phyloP scores from a whole-genome alignment of 805 yeast genomes.

The Nakazawaea siamensis region DNA sequence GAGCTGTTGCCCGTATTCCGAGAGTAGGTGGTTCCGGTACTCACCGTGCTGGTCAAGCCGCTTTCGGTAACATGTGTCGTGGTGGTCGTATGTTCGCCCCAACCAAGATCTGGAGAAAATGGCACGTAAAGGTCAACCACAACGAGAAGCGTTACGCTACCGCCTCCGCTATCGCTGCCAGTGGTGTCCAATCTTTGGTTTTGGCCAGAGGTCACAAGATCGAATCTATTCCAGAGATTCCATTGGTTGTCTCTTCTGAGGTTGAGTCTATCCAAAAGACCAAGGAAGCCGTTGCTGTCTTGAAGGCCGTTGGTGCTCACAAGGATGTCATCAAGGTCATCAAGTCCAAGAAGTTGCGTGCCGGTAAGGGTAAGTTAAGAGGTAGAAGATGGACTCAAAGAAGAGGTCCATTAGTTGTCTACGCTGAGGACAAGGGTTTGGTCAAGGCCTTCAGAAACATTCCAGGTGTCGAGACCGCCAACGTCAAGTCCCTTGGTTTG shows the following conservation, averaged over 20 bases:
- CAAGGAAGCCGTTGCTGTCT: constrained; percentile 96
- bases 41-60: constrained; percentile 99
- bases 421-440: constrained; percentile 95
- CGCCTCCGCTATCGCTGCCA: constrained; percentile 99
- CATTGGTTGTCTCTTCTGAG: constrained; percentile 92
- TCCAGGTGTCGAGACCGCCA: constrained; percentile 98
- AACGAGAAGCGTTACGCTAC: constrained; percentile 99
- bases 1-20: constrained; percentile 99
- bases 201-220: constrained; percentile 99
- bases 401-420: constrained; percentile 99
- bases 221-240: constrained; percentile 96
- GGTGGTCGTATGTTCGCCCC: constrained; percentile 99
- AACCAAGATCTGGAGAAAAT: constrained; percentile 99
- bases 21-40: constrained; percentile 99
- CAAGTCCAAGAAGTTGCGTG: constrained; percentile 98
- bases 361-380: constrained; percentile 99
- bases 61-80: constrained; percentile 99
- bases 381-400: constrained; percentile 99
- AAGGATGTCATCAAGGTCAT: constrained; percentile 96
- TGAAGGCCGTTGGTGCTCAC: constrained; percentile 98
- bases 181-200: constrained; percentile 96
- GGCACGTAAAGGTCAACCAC: constrained; percentile 99
- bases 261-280: constrained; percentile 92
- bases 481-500: constrained; percentile 86
- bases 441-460: constrained; percentile 99